Conservation (phyloP, 164 flowering plant genomes). For the Sedum album region DNA sequence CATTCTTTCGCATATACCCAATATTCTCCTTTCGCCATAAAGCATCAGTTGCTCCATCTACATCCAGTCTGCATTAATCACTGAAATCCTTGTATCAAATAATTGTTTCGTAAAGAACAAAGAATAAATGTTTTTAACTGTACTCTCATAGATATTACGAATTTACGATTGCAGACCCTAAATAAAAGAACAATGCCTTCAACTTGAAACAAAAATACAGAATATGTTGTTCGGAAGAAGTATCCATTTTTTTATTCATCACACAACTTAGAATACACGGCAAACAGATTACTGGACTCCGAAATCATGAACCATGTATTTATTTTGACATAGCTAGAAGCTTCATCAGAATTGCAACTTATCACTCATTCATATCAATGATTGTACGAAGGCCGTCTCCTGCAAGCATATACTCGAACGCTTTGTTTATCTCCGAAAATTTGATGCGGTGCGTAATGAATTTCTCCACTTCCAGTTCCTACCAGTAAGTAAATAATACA, state of each 20-base stretch:
- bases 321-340: not conserved
- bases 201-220: not conserved
- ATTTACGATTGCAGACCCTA: not conserved
- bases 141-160: too few relatives aligned
- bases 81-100: not conserved
- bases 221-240: not conserved
- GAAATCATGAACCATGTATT: not conserved
- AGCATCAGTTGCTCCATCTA: not conserved
- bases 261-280: not conserved
- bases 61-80: not conserved
- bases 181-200: not conserved
- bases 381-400: conserved; percentile 55
- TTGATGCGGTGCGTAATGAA: conserved; percentile 57
- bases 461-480: conserved; percentile 28
- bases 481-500: not conserved
- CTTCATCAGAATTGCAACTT: not conserved
- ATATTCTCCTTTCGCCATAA: not conserved
- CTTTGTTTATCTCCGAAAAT: conserved; percentile 65
- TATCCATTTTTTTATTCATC: not conserved
- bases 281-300: not conserved
- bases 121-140: not conserved
- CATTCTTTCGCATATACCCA: not conserved
- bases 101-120: not conserved
- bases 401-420: conserved; percentile 51
- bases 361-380: conserved; percentile 28